Percentiles rank a stretch among this genome's conserved stretches.
These are phyloP conservation scores for Cercospora nicotianae DNA, from an alignment of 2,329 filamentous ascomycete genomes.

Conservation along the genomic window DNA sequence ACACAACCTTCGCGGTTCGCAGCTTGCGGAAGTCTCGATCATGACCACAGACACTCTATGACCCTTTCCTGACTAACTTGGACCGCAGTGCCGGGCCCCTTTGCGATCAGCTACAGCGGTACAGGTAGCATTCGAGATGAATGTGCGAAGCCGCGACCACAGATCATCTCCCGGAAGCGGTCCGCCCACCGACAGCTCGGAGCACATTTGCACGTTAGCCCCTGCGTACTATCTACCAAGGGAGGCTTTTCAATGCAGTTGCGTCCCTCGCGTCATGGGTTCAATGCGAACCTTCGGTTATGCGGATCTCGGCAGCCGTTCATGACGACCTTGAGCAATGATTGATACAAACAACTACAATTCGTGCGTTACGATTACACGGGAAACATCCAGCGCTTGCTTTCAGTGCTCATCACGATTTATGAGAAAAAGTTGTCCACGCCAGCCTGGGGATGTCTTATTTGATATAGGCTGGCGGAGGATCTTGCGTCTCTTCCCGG, in stretches of 20 bases:
- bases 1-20: neutral
- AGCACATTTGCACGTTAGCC: neutral
- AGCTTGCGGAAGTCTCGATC: neutral
- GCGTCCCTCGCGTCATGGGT: neutral
- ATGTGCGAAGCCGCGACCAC: neutral
- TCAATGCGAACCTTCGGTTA: neutral
- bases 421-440: neutral
- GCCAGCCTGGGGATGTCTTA: neutral
- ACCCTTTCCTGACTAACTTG: neutral
- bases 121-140: neutral
- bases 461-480: conserved; percentile 3
- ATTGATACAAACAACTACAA: neutral
- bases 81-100: neutral
- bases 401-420: neutral
- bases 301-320: neutral
- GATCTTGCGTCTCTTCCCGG: neutral
- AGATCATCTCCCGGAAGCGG: neutral
- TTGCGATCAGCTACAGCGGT: neutral
- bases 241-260: neutral
- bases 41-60: neutral
- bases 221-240: neutral
- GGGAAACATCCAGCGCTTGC: neutral
- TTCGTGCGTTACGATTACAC: neutral
- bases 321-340: neutral
- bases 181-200: neutral